Base-by-base conservation (phyloP, 345 rosid genomes). In the Rhodamnia rubescens region DNA sequence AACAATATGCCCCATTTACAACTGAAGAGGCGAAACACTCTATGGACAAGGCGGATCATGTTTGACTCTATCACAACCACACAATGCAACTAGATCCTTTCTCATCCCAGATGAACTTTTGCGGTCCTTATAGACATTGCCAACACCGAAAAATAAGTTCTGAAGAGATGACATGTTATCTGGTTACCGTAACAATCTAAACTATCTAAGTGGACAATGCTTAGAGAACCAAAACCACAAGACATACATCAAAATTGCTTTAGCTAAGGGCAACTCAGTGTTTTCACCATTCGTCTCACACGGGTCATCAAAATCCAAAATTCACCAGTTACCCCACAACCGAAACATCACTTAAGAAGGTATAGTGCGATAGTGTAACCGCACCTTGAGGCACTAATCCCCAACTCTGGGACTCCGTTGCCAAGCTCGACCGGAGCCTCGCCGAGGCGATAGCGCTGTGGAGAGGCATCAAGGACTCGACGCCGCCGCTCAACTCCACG, bases 381-480 rank as follows among this genome's bases (percentile, higher is more conserved):
- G 59, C 24, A 94, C 98, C 97, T 93, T 93, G 96, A 91, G 95
- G 95, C 86, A 94, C 98, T 80, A 95, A 85, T 85, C 92, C 92
- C 96, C 94, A 94, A 87, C 92, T 85, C 55, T 84, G 91, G 83
- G 93, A 90, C 83, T 89, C 95, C 59, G 88, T 83, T 20, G 96
- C 87, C 92, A 94, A 91, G 88, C 93, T 91, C 59, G 96, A 95
- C 11, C 87, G 85, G 49, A 95, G 88, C 88, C 93, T 91, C 16
- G 96, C 91, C 20, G 94, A 92, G 54, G 96, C 98, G 85, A 92
- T 88, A 36, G 95, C 95, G 53, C 88, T 92, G 87, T 95, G 91
- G 84, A 95, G 88, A 44, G 98, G 96, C 88, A 93, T 22, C 94
- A 95, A 92, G 57, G 95, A 89, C 7, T 75, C 90, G 56, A 86